Evolutionary conservation across 1,284 basidiomycete genomes (phyloP), one percentile per base, ranked within the genome.

Genomic region (Xerocomus nothofagi): DNA sequence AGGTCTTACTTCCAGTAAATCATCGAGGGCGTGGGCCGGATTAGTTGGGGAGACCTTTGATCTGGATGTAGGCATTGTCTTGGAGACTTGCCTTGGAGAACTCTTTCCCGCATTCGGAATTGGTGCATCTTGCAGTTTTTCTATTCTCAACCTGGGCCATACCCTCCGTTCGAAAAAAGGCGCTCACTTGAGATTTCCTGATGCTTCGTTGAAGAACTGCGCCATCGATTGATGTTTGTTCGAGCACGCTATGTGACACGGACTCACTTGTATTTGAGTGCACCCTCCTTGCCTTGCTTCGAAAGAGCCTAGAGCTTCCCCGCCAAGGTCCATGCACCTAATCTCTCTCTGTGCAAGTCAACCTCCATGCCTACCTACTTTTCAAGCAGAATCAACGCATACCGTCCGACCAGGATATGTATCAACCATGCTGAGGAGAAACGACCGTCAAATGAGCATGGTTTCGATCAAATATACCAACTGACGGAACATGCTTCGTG

Each of bases 401-500:
- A 70, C 68, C 56, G 57, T 70, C 51, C 68, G 70, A 44, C 45
- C 53, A 32, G 68, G 52, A 51, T 73, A 71, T 34, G 53, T 54
- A 20, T 60, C 57, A 20, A 57, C 66, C 38, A 71, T 56, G 38
- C 70, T 72, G 42, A 30, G n/a, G 39, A 12, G 37, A 34, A 36
- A 47, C 8, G 50, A 34, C 29, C 24, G 45, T 62, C 43, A 59
- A 51, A 50, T 43, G 15, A 40, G 21, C 36, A 47, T 17, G 17
- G 20, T 18, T 34, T 37, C 34, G 43, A 50, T 39, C 36, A 50
- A 44, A 21, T 30, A 36, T 30, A 32, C 30, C 47, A 20, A 73
- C 71, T 72, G 50, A 75, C 73, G 71, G 73, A 27, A 57, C 70
- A 39, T 75, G 57, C 55, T 72, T 74, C 18, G 72, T 72, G 59